phyloP scores from a whole-genome alignment of 345 rosid genomes.

The Acer saccharum region DNA sequence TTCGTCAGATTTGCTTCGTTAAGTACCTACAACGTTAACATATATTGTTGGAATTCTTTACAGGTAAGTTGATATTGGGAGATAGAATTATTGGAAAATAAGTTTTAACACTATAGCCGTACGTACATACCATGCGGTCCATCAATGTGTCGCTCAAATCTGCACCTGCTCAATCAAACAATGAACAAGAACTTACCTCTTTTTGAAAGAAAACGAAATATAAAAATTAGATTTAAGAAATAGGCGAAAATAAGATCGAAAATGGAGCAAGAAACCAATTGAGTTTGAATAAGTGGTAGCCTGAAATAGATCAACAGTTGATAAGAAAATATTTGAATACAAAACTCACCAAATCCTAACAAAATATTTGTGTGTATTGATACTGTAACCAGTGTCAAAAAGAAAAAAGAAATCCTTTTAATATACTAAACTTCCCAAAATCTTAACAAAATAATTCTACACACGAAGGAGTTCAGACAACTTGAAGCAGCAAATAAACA shows the following conservation, averaged over 20 bases:
- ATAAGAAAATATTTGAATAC: no score
- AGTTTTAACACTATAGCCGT: constrained; percentile 2
- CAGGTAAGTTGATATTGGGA: background rate
- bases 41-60: background rate
- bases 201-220: background rate
- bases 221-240: background rate
- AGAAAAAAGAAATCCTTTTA: no score
- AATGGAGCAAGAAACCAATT: background rate
- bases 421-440: no score
- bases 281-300: background rate
- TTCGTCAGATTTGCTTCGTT: constrained; percentile 89
- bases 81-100: background rate
- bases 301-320: no score
- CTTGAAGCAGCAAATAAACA: no score
- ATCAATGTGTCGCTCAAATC: constrained; percentile 96
- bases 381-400: no score
- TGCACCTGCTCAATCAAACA: constrained; percentile 60
- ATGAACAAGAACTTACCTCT: background rate
- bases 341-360: no score
- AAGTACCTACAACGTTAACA: constrained; percentile 49
- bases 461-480: no score
- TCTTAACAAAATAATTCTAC: no score
- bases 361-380: no score
- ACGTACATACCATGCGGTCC: constrained; percentile 83
- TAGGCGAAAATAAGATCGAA: no score